Evolutionary conservation across 805 yeast genomes (phyloP).

Genomic region (Candida anglica): DNA sequence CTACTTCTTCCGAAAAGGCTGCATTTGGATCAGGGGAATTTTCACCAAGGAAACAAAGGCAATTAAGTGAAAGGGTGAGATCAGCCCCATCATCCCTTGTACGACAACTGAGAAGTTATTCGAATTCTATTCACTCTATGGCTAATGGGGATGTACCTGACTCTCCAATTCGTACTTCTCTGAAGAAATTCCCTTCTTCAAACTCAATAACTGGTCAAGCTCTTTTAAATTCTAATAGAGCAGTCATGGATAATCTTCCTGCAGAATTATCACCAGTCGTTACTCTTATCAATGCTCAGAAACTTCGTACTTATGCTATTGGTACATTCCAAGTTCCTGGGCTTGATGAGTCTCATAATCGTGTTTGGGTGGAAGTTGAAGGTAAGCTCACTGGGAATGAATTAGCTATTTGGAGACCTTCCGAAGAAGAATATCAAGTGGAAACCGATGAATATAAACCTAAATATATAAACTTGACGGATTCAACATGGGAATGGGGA

Average conservation of each 20-base stretch:
- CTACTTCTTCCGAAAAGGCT: not conserved
- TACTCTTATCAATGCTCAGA: slow-evolving; percentile 67
- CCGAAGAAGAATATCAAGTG: slow-evolving; percentile 18
- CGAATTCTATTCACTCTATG: slow-evolving; percentile 9
- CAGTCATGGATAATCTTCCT: slow-evolving; percentile 35
- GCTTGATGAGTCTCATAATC: slow-evolving; percentile 13
- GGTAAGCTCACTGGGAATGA: slow-evolving; percentile 51
- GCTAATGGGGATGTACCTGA: slow-evolving; percentile 5
- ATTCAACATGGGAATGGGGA: slow-evolving; percentile 21
- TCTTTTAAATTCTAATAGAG: slow-evolving; percentile 13
- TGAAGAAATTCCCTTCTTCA: slow-evolving; percentile 1
- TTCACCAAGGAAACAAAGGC: too few relatives aligned
- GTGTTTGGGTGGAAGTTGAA: slow-evolving; percentile 30
- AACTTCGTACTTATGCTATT: slow-evolving; percentile 57
- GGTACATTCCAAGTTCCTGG: slow-evolving; percentile 42
- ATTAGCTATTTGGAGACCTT: slow-evolving; percentile 44
- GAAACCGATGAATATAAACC: slow-evolving; percentile 42
- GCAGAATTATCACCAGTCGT: slow-evolving; percentile 70
- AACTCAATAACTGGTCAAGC: slow-evolving; percentile 5
- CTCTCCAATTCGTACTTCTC: slow-evolving; percentile 5
- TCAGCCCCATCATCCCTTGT: slow-evolving; percentile 32
- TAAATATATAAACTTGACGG: slow-evolving; percentile 49
- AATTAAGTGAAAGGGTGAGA: slow-evolving; percentile 24
- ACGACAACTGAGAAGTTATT: slow-evolving; percentile 26
- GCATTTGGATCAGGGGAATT: too few relatives aligned